Evolutionary conservation across 1,284 basidiomycete species (phyloP).

Genomic region (Ganoderma sp.): DNA sequence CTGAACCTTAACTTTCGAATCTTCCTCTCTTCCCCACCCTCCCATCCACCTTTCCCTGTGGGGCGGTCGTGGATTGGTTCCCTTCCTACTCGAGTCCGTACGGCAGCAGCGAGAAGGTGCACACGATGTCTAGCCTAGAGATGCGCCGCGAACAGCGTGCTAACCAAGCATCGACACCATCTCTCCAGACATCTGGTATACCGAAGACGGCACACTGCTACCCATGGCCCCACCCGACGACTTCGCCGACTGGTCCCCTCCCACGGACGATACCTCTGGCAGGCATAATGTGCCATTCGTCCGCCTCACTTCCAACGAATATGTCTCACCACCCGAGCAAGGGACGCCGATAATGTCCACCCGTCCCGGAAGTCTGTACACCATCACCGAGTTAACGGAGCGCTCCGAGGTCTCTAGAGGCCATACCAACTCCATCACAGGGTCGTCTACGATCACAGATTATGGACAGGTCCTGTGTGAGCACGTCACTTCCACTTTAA

Average conservation of each 20-base stretch:
- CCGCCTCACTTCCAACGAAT: conserved; percentile 32
- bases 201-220: conserved; percentile 37
- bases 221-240: conserved; percentile 38
- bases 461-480: conserved; percentile 68
- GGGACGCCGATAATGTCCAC: conserved; percentile 26
- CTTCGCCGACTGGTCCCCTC: conserved; percentile 32
- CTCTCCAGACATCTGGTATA: conserved; percentile 20
- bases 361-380: conserved; percentile 51
- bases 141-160: conserved; percentile 15
- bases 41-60: conserved; percentile 29
- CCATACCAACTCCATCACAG: conserved; percentile 22
- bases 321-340: conserved; percentile 28
- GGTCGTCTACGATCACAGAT: conserved; percentile 55
- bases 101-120: conserved; percentile 45
- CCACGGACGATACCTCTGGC: conserved; percentile 29
- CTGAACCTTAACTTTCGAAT: conserved; percentile 38
- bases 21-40: conserved; percentile 33
- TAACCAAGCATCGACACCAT: conserved; percentile 22
- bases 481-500: conserved; percentile 30
- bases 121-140: conserved; percentile 32
- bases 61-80: conserved; percentile 26
- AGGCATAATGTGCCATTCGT: conserved; percentile 39
- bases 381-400: conserved; percentile 62
- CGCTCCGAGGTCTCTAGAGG: conserved; percentile 50
- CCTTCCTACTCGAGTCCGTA: conserved; percentile 30